Percentiles rank a stretch among this genome's conserved stretches.
Evolutionary conservation across 805 yeast species (phyloP).

Genomic region (Yarrowia sp.): DNA sequence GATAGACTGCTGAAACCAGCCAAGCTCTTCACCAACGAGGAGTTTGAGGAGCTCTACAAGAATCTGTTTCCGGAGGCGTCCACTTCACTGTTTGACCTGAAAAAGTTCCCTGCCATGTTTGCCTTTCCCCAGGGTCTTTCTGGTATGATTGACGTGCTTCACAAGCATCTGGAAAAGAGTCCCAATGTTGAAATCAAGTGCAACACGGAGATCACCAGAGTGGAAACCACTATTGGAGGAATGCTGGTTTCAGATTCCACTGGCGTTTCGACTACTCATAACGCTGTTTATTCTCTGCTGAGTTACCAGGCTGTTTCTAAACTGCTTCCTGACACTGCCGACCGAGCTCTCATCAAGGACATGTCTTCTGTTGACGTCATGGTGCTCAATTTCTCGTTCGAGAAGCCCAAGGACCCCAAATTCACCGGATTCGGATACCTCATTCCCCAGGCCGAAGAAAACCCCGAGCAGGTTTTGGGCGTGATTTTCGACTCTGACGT

Average conservation of each 20-base stretch:
- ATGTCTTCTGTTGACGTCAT: slow-evolving; percentile 57
- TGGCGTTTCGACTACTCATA: not conserved
- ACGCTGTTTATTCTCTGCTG: slow-evolving; percentile 30
- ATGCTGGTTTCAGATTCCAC: not conserved
- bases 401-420: slow-evolving; percentile 14
- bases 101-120: slow-evolving; percentile 26
- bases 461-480: slow-evolving; percentile 65
- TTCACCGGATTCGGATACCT: slow-evolving; percentile 85
- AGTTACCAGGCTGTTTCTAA: slow-evolving; percentile 27
- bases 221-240: slow-evolving; percentile 14
- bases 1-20: slow-evolving; percentile 47
- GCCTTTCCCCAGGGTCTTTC: slow-evolving; percentile 17
- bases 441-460: slow-evolving; percentile 58
- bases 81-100: not conserved
- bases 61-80: slow-evolving; percentile 27
- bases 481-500: slow-evolving; percentile 88
- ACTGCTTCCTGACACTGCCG: slow-evolving; percentile 22
- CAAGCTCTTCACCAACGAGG: slow-evolving; percentile 33
- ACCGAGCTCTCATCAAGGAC: slow-evolving; percentile 37
- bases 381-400: slow-evolving; percentile 55
- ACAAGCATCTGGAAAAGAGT: not conserved
- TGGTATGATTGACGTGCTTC: slow-evolving; percentile 1
- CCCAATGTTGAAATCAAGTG: slow-evolving; percentile 1
- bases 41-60: slow-evolving; percentile 32
- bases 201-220: not conserved